A percentile compares a stretch with the other conserved stretches of the same genome.
These are phyloP conservation scores for Capsella bursapastoris DNA, from an alignment of 345 rosid species.

Conservation along the genomic window DNA sequence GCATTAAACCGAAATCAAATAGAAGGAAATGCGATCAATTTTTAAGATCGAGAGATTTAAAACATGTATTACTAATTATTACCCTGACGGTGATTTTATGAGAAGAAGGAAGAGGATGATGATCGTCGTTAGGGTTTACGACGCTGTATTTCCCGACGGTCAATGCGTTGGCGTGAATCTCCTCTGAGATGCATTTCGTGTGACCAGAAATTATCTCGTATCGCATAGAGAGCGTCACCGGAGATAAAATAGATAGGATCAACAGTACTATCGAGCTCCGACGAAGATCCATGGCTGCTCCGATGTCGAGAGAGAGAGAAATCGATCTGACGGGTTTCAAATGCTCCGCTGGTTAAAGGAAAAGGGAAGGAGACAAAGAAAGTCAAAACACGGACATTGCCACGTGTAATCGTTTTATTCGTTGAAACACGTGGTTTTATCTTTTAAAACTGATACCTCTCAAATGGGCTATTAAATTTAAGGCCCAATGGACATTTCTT, in stretches of 20 bases:
- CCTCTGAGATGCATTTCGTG: slow-evolving; percentile 92
- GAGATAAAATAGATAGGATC: slow-evolving; percentile 45
- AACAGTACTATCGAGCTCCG: slow-evolving; percentile 35
- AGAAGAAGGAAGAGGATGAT: slow-evolving; percentile 71
- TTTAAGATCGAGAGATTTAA: not conserved
- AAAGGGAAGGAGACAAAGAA: slow-evolving; percentile 14
- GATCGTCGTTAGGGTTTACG: slow-evolving; percentile 66
- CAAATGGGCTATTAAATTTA: slow-evolving; percentile 11
- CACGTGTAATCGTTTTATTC: slow-evolving; percentile 34
- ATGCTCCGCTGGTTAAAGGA: not conserved
- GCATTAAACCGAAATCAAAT: slow-evolving; percentile 19
- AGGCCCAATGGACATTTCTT: slow-evolving; percentile 24
- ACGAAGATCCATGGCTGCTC: slow-evolving; percentile 38
- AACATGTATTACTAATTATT: not conserved
- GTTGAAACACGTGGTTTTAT: slow-evolving; percentile 16
- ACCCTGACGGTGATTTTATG: slow-evolving; percentile 79
- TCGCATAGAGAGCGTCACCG: slow-evolving; percentile 56
- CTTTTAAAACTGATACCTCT: not conserved
- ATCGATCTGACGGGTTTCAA: slow-evolving; percentile 36
- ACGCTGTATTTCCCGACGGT: slow-evolving; percentile 81
- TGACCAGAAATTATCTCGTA: slow-evolving; percentile 78
- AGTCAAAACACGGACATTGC: slow-evolving; percentile 26
- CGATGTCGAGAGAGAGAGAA: not conserved
- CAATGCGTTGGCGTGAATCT: slow-evolving; percentile 73
- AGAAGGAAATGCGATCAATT: not conserved